Base-by-base conservation (phyloP, 305 asterid species). In the Fraxinus sp. region DNA sequence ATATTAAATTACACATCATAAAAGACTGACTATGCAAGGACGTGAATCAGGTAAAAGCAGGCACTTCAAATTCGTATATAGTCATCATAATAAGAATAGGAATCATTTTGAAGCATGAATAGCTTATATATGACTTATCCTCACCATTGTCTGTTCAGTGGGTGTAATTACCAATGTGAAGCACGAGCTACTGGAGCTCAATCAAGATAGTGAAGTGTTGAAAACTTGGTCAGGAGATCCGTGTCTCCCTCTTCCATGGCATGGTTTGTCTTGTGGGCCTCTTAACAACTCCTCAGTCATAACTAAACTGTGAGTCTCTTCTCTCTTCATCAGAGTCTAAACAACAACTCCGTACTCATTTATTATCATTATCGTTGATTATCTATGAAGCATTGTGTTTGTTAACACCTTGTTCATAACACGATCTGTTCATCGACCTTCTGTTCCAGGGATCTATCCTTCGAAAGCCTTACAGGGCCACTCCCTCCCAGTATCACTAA, bases 181-280 rank as follows among this genome's bases (percentile, higher is more conserved):
- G 90, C 85, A 84, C 78, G 94, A 91, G 83, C 83, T 94, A 73
- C 85, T 84, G 82, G 77, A 82, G 79, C 59, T 75, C 78, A 94
- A 94, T 85, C 88, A 87, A 83, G 92, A 83, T 16, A 91, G 78
- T 82, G 87, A 87, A 77, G 75, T 87, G 55, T 80, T 91, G 77
- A 78, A 59, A 86, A 85, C 91, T 57, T 94, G 98, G 97, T 82
- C 89, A 2, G 93, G 97, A 76, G 93, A 94, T 76, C 97, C 97
- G 24, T 94, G 98, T 81, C 86, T 86, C 79, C 98, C 98, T 46
- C 84, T 84, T 87, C 89, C 91, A 59, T 94, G 98, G 98, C 87
- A 81, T 7, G 95, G 97, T 33, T 82, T 94, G 82, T 77, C 87
- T 36, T 94, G 98, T 83, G 91, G 82, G 77, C 73, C 37, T 33